A percentile compares a stretch with the other conserved stretches of the same genome.
phyloP scores from a whole-genome alignment of 139 green algal species.

The Auxenochlorella pyrenoidosa region DNA sequence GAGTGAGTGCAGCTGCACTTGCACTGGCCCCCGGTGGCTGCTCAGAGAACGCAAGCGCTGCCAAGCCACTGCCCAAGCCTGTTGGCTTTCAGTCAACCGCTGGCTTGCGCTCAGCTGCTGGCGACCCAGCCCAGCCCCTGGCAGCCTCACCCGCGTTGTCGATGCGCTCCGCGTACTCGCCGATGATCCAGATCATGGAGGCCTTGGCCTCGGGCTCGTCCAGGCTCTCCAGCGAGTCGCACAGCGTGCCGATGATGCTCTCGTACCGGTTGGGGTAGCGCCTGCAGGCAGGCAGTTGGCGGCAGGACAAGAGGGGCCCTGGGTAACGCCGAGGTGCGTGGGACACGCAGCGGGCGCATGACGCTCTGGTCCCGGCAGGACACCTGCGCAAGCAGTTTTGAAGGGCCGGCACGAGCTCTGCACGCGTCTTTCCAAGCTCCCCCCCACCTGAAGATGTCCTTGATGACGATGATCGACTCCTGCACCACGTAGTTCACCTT shows the following conservation, averaged over 20 bases:
- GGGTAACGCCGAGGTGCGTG: too few relatives aligned
- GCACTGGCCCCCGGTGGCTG: too few relatives aligned
- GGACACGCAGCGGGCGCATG: too few relatives aligned
- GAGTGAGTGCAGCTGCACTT: too few relatives aligned
- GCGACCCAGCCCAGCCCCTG: too few relatives aligned
- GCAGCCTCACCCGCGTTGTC: slow-evolving; percentile 91
- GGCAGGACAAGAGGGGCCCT: too few relatives aligned
- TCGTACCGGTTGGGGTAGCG: slow-evolving; percentile 96
- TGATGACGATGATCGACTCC: slow-evolving; percentile 98
- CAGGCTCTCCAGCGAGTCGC: slow-evolving; percentile 94
- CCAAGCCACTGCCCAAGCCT: too few relatives aligned
- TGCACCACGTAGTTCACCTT: slow-evolving; percentile 99
- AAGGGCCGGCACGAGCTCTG: too few relatives aligned
- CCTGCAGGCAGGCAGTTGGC: slow-evolving; percentile 37
- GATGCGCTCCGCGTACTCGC: slow-evolving; percentile 99
- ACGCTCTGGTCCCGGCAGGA: too few relatives aligned
- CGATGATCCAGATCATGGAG: slow-evolving; percentile 98
- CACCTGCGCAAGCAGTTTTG: neutral
- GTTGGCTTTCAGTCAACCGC: too few relatives aligned
- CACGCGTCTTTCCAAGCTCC: neutral
- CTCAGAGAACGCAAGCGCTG: too few relatives aligned
- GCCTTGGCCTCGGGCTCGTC: slow-evolving; percentile 98
- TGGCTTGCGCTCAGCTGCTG: too few relatives aligned
- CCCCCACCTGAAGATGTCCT: slow-evolving; percentile 88
- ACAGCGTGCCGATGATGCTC: slow-evolving; percentile 94